phyloP scores from a whole-genome alignment of 305 asterid genomes.

The Fraxinus xanthoxyloides region DNA sequence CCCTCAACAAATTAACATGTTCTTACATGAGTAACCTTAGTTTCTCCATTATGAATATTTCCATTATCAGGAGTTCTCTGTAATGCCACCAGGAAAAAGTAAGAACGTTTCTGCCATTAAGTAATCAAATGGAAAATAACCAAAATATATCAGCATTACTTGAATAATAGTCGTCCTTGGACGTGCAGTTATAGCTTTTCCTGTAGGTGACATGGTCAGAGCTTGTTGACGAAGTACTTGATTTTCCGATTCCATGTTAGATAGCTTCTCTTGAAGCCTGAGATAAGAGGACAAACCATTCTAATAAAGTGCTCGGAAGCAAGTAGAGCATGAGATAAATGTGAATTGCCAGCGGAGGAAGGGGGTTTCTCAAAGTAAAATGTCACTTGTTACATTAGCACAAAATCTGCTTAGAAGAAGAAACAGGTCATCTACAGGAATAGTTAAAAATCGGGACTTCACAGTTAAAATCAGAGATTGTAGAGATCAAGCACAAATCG shows the following conservation, averaged over 20 bases:
- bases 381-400: neutral
- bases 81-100: slow-evolving; percentile 29
- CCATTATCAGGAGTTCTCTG: slow-evolving; percentile 96
- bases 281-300: slow-evolving; percentile 31
- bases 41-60: slow-evolving; percentile 68
- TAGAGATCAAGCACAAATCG: neutral
- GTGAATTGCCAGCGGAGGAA: neutral
- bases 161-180: slow-evolving; percentile 70
- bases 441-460: neutral
- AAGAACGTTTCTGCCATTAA: slow-evolving; percentile 26
- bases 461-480: neutral
- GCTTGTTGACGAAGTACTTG: slow-evolving; percentile 99
- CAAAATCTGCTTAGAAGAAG: neutral
- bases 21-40: slow-evolving; percentile 58
- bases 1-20: neutral
- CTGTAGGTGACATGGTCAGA: slow-evolving; percentile 92
- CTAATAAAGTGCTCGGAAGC: slow-evolving; percentile 1
- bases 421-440: neutral
- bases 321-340: neutral
- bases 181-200: slow-evolving; percentile 74
- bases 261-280: slow-evolving; percentile 96
- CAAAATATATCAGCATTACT: slow-evolving; percentile 37
- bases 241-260: slow-evolving; percentile 91
- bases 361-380: neutral
- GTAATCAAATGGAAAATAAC: slow-evolving; percentile 17